Evolutionary conservation across 768 basidiomycete genomes (phyloP), one percentile per base, ranked within the genome.

Genomic region (Macrolepiota albuminosa): DNA sequence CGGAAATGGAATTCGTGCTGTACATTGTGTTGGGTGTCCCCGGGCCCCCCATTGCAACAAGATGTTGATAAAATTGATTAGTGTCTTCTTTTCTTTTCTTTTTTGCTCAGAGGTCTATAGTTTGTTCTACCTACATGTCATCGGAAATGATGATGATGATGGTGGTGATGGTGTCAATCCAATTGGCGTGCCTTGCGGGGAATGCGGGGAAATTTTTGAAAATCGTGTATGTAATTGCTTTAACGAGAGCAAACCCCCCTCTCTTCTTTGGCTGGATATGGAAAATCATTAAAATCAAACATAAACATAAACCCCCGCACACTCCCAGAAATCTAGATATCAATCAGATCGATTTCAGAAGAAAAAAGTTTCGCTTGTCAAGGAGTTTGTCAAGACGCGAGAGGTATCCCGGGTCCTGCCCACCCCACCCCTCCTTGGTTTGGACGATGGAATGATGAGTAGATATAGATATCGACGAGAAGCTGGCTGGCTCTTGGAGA

Each of bases 331-430:
- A 46, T 24, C 24, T 46, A 33, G 18, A 49, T 29, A 33, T 36
- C 36, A 57, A 33, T 36, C 36, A 57, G 56, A 48, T 37, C 43
- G 34, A 11, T 47, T 36, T 18, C n/a, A 34, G 21, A 21, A 21
- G 21, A 21, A 21, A 21, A 21, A 21, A 21, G 21, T 21, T 24
- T 40, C 14, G 14, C 39, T 16, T 54, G 39, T 31, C 36, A 36
- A 42, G 40, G 24, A 39, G 36, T 29, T 29, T 42, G 11, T 45
- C 51, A 57, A 37, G 37, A 48, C 55, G 42, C 51, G 42, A 13
- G 62, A 55, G 63, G 63, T 63, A 48, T 52, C 63, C 57, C 42
- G 63, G 63, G 63, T 63, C 63, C 63, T 61, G 51, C 21, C 21
- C 21, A 21, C 21, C 21, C 21, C 45, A 54, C 34, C 29, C 61